A percentile compares a stretch with the other conserved stretches of the same genome.
Evolutionary conservation across 495 filamentous ascomycete genomes (phyloP).

Genomic region (Pseudevernia furfuracea): DNA sequence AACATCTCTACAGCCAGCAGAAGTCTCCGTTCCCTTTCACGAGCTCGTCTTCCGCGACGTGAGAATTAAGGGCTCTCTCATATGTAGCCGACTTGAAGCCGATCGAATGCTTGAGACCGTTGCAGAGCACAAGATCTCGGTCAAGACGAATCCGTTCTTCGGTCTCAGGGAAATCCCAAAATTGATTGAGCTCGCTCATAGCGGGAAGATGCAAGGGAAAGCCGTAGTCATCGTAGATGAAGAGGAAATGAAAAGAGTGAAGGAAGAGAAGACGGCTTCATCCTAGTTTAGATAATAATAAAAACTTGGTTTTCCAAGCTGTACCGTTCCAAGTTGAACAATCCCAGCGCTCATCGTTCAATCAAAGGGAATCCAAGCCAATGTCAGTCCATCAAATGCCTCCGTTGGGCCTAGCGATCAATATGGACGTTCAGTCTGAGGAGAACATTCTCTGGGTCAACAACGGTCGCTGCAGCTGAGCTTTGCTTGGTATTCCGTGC

Average conservation of each 20-base stretch:
- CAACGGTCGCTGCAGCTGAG: neutral
- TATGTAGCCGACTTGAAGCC: conserved; percentile 41
- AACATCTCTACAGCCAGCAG: conserved; percentile 28
- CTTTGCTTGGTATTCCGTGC: neutral
- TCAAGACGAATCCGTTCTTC: conserved; percentile 45
- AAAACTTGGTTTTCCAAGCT: neutral
- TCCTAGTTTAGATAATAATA: neutral
- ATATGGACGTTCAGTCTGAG: neutral
- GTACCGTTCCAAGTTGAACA: neutral
- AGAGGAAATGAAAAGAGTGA: conserved; percentile 18
- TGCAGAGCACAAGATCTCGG: conserved; percentile 42
- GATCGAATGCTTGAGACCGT: conserved; percentile 44
- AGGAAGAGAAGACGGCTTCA: conserved; percentile 6
- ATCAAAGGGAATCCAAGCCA: neutral
- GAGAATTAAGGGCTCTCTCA: conserved; percentile 41
- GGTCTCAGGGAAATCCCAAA: conserved; percentile 46
- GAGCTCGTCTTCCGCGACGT: conserved; percentile 52
- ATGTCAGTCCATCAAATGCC: neutral
- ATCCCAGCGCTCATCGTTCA: neutral
- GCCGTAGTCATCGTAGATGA: conserved; percentile 26
- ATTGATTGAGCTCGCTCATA: conserved; percentile 40
- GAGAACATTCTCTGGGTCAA: neutral
- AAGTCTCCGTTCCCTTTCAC: conserved; percentile 43
- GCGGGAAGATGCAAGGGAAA: conserved; percentile 48
- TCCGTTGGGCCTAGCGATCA: neutral